Base-by-base conservation (phyloP, 208 protist genomes). In the Leishmania guyanensis region DNA sequence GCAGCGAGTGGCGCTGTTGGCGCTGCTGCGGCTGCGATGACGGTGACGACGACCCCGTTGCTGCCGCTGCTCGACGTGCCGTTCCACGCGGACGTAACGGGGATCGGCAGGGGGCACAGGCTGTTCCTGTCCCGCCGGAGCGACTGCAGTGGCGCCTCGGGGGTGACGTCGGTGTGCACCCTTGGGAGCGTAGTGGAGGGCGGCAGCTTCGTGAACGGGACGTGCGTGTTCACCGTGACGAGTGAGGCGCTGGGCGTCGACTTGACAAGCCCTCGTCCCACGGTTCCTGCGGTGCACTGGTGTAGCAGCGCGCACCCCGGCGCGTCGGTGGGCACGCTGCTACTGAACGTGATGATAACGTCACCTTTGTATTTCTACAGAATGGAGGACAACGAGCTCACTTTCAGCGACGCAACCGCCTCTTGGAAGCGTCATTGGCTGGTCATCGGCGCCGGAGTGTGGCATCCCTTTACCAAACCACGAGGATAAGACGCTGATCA, bases 41-140 rank as follows among this genome's bases (percentile, higher is more conserved):
- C 75, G 33, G 75, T 78, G 43, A 39, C 58, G 58, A 78, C 58
- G 43, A 64, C n/a, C 3, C 75, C 75, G 43, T 39, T 58, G 75
- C 75, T 69, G 75, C 75, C 75, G 58, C 60, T 78, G 39, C 75
- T 78, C 43, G 75, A 78, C 39, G 58, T 78, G 26, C 75, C 75
- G 53, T 78, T 78, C 39, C 22, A 53, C 54, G 75, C 75, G 20
- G 8, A 16, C 26, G 33, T 6, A 26, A 14, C 75, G 26, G 58
- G 39, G 0, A 0, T 54, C 8, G 22, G 14, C 17, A 22, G 33
- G 14, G 54, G 75, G 20, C 4, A 51, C 12, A 60, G 12, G 2
- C 3, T 78, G 26, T 78, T 51, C 22, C 0, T 65, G 26, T 78
- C 75, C 75, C 29, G 16, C 17, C 22, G 16, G 14, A 17, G 33